Percentiles rank a stretch among this genome's conserved stretches.
These are phyloP conservation scores for Penicillium verhagenii DNA, from an alignment of 495 filamentous ascomycete species.

Conservation along the genomic window DNA sequence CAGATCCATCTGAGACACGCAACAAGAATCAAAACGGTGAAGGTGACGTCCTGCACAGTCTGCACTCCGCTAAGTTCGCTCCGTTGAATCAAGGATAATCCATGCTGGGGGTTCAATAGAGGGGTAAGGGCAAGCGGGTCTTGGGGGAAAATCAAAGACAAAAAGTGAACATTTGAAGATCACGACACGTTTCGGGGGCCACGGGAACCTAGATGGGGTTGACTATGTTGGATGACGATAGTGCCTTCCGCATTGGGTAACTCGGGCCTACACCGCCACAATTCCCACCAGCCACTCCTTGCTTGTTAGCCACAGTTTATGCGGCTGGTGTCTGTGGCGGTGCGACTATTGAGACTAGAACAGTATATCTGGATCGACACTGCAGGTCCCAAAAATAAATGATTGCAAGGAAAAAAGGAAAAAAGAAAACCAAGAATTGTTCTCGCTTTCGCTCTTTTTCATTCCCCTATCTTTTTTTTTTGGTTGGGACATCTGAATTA, in stretches of 20 bases:
- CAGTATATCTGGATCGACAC: constrained; percentile 3
- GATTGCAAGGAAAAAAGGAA: not conserved
- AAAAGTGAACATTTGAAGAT: not conserved
- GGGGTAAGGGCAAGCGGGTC: not conserved
- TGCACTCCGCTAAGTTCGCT: constrained; percentile 8
- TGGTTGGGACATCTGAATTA: too few species aligned
- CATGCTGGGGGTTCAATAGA: constrained; percentile 5
- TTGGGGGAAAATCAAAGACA: not conserved
- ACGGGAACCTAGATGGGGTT: too few species aligned
- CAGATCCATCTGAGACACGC: not conserved
- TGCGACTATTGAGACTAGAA: constrained; percentile 17
- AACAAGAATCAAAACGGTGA: constrained; percentile 4
- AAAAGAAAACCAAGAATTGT: too few species aligned
- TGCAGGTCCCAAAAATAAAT: constrained; percentile 1
- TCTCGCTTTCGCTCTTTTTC: too few species aligned
- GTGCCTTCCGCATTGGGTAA: constrained; percentile 16
- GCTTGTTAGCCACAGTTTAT: constrained; percentile 21
- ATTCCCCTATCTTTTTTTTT: not conserved
- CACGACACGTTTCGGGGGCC: not conserved
- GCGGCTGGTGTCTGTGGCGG: constrained; percentile 22
- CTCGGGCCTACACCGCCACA: constrained; percentile 22
- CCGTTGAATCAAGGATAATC: constrained; percentile 9
- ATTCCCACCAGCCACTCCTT: constrained; percentile 26
- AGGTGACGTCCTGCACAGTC: constrained; percentile 1
- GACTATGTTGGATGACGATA: not conserved